Percentiles rank a stretch among this genome's conserved stretches.
Evolutionary conservation across 352 stramenopile species (phyloP).

Genomic region (Pythium monospermum): DNA sequence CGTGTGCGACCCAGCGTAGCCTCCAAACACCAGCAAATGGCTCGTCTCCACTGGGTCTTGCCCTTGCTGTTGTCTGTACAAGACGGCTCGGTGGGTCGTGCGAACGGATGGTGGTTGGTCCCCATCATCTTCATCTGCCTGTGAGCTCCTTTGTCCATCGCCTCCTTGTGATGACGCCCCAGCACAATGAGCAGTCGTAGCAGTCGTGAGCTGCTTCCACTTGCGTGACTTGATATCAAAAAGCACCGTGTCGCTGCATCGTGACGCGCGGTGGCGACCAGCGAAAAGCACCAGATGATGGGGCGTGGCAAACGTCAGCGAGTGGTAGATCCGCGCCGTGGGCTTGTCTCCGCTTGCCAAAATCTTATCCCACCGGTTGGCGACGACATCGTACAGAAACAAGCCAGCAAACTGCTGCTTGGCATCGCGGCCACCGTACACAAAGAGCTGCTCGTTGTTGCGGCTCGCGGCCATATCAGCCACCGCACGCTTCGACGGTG

Average conservation of each 20-base stretch:
- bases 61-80: constrained; percentile 16
- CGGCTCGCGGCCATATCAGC: constrained; percentile 39
- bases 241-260: constrained; percentile 53
- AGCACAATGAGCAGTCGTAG: too few species aligned
- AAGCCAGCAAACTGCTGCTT: constrained; percentile 54
- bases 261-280: constrained; percentile 34
- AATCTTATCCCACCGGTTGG: constrained; percentile 54
- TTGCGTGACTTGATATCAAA: constrained; percentile 25
- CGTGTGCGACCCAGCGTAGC: constrained; percentile 47
- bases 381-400: constrained; percentile 46
- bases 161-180: too few species aligned
- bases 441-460: constrained; percentile 50
- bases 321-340: constrained; percentile 52
- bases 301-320: constrained; percentile 41
- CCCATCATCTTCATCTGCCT: neutral
- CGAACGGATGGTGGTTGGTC: constrained; percentile 18
- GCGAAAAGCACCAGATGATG: constrained; percentile 60
- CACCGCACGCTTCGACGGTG: constrained; percentile 42
- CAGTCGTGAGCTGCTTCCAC: constrained; percentile 4
- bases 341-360: constrained; percentile 35
- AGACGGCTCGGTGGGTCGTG: constrained; percentile 43
- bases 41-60: constrained; percentile 25
- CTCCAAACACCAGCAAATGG: constrained; percentile 56
- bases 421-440: constrained; percentile 56
- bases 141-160: too few species aligned